Conservation (phyloP, 2,329 filamentous ascomycete species). For the Fusarium heterosporum region DNA sequence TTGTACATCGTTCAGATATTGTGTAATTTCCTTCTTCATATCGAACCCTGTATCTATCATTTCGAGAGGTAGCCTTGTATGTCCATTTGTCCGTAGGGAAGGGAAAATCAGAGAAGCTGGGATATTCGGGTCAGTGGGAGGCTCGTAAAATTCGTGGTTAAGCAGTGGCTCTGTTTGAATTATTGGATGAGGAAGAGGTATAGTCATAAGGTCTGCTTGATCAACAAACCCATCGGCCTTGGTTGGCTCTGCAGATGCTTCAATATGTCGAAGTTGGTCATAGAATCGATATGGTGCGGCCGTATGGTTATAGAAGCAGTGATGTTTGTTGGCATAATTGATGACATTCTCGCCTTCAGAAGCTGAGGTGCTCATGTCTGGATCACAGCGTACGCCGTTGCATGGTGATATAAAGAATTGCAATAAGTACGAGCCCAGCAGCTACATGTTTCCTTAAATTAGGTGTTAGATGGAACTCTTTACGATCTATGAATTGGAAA, state of each 20-base stretch:
- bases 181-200: slow-evolving; percentile 29
- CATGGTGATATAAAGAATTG: neutral
- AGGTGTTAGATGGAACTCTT: neutral
- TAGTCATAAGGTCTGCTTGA: slow-evolving; percentile 35
- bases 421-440: neutral
- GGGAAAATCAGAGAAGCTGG: slow-evolving; percentile 4
- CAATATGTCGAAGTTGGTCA: slow-evolving; percentile 39
- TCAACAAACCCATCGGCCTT: slow-evolving; percentile 36
- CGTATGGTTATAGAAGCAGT: slow-evolving; percentile 47
- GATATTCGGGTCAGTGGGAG: neutral
- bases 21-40: slow-evolving; percentile 36
- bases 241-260: slow-evolving; percentile 15
- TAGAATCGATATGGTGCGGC: slow-evolving; percentile 46
- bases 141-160: neutral
- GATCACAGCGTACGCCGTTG: neutral
- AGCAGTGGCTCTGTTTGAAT: slow-evolving; percentile 20
- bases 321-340: slow-evolving; percentile 45
- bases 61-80: slow-evolving; percentile 39
- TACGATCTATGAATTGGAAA: neutral
- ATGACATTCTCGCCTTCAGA: slow-evolving; percentile 28
- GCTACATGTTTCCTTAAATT: neutral
- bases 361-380: slow-evolving; percentile 16
- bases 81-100: neutral
- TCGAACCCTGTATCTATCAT: slow-evolving; percentile 43
- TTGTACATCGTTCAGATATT: slow-evolving; percentile 38